Base-by-base conservation (phyloP, 768 basidiomycete genomes). In the Termitomyces sp. region DNA sequence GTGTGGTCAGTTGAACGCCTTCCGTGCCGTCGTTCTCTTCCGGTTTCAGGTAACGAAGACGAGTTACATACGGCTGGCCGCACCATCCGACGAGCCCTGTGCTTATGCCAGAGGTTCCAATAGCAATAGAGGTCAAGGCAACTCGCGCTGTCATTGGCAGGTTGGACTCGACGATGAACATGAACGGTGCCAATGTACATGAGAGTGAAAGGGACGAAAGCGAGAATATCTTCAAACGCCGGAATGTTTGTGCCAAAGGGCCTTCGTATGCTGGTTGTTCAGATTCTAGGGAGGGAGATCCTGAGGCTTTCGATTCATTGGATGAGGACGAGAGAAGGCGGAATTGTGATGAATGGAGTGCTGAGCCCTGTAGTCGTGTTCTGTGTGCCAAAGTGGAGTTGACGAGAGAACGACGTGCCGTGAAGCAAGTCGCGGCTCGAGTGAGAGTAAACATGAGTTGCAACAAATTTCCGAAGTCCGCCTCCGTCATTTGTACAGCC, bases 181-280 rank as follows among this genome's bases (percentile, higher is more conserved):
- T 83, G 72, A 94, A 85, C 1, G 93, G 93, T 2, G 88, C 76
- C 63, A 94, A 75, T 4, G 82, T 77, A 57, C 77, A 71, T 10
- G 90, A 86, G 49, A 92, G 78, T 2, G 78, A 78, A 47, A 94
- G 79, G 0, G 92, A 92, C 24, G 85, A 82, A 0, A 95, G 73
- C 13, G 92, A 94, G 74, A 94, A 92, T 9, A 91, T 70, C 69
- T 94, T 94, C 56, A 94, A 79, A 24, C 82, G 81, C 55, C 84
- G 81, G 74, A 91, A 93, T 1, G 92, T 89, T 44, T 75, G 68
- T 0, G 85, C 72, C 39, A 93, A 74, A 2, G 92, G 92, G 0
- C 90, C 92, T 60, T 77, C 70, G 66, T 94, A 94, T n/a, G 77
- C 65, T 48, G 72, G 65, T 27, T 71, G 70, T 55, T 68, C 70